Base-by-base conservation (phyloP, 2,329 filamentous ascomycete genomes). In the Chaetomium sp. region DNA sequence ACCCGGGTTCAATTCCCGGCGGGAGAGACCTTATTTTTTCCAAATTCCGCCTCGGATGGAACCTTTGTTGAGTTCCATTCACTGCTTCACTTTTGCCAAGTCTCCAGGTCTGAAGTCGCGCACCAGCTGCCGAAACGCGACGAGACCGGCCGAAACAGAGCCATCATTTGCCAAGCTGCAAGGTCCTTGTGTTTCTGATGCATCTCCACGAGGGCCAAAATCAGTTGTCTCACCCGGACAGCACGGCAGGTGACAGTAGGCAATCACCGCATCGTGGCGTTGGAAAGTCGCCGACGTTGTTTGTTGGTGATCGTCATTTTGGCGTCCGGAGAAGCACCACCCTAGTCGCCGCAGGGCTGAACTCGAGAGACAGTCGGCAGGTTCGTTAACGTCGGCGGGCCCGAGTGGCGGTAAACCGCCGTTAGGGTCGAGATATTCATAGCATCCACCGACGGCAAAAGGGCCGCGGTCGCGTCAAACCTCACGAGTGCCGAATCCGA, bases 1-100 rank as follows among this genome's bases (percentile, higher is more conserved):
- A 68, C 66, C 66, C 66, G 66, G 66, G 66, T 68, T 68, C 66
- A 66, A 68, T 68, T 68, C 66, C 66, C 66, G 66, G 66, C 66
- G 66, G 66, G 66, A 68, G 66, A 68, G 60, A 57, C 4, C 3
- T 57, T 54, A 57, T n/a, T 60, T 61, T 54, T 61, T 53, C 54
- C 16, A 10, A 50, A 49, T 56, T 5, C 13, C 16, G 19, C 35
- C 16, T 42, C 35, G 35, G 16, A 42, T n/a, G 38, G 38, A 42
- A 42, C 4, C 21, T 55, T 10, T 38, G 27, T 33, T n/a, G n/a
- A n/a, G n/a, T n/a, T n/a, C n/a, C 16, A 12, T 33, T 9, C 13
- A 2, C 16, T 50, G 12, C 45, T 47, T 47, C 45, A 23, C 8
- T 33, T 61, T 53, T 59, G 54, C 33, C 54, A 45, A 42, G 21